Conservation (phyloP, 352 stramenopile genomes). For the Globisporangium middletonii region DNA sequence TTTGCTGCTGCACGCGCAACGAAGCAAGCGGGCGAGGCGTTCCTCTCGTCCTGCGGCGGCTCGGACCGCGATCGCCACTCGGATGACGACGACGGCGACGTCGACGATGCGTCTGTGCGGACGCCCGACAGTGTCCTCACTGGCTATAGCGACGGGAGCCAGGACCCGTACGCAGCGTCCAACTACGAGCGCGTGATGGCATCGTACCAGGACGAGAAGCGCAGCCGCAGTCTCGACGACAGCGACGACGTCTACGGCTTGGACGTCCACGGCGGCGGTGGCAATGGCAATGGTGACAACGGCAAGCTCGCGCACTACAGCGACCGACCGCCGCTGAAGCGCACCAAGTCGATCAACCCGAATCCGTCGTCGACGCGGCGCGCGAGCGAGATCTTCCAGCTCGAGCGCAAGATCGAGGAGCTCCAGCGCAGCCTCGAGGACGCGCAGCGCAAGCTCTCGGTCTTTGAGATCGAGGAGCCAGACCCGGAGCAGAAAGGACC, state of each 20-base stretch:
- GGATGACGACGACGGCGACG: background rate
- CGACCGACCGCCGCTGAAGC: background rate
- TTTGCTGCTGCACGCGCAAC: slow-evolving; percentile 23
- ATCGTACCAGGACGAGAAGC: slow-evolving; percentile 18
- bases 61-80: background rate
- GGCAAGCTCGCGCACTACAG: background rate
- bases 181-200: slow-evolving; percentile 70
- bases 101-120: slow-evolving; percentile 1
- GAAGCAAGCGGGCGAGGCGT: slow-evolving; percentile 44
- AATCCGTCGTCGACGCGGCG: background rate
- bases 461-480: slow-evolving; percentile 13
- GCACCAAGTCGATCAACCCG: background rate
- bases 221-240: slow-evolving; percentile 2
- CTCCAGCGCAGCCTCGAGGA: slow-evolving; percentile 38
- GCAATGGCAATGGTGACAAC: background rate
- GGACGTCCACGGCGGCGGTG: slow-evolving; percentile 1
- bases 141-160: slow-evolving; percentile 32
- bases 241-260: background rate
- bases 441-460: slow-evolving; percentile 20
- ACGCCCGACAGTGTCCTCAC: slow-evolving; percentile 1
- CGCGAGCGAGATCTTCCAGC: slow-evolving; percentile 20
- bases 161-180: slow-evolving; percentile 45
- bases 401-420: slow-evolving; percentile 38
- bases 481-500: slow-evolving; percentile 21
- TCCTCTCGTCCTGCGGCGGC: slow-evolving; percentile 14